Conservation (phyloP, 2,329 filamentous ascomycete species). For the Venturia pyrina region DNA sequence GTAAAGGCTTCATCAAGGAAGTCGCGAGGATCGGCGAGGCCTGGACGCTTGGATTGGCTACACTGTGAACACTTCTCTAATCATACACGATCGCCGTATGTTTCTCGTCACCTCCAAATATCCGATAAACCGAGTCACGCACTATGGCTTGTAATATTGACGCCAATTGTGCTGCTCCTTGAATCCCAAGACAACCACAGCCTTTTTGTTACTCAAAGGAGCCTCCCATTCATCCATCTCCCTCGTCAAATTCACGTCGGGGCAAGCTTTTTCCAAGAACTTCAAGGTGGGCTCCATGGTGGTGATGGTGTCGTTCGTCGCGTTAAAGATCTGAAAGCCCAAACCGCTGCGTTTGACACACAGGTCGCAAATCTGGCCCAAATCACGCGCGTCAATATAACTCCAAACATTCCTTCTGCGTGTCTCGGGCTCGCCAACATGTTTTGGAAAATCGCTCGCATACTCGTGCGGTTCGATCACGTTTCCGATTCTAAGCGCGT, state of each 20-base stretch:
- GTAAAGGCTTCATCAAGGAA: constrained; percentile 68
- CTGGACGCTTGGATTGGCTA: constrained; percentile 67
- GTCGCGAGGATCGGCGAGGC: constrained; percentile 75
- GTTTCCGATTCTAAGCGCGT: constrained; percentile 50
- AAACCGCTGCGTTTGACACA: constrained; percentile 44
- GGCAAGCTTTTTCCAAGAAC: constrained; percentile 41
- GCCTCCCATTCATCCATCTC: constrained; percentile 50
- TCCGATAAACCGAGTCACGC: neutral
- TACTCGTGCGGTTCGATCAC: constrained; percentile 55
- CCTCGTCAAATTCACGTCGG: constrained; percentile 41
- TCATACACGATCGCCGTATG: neutral
- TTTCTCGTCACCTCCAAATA: neutral
- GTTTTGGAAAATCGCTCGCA: constrained; percentile 40
- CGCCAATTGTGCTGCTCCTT: constrained; percentile 49
- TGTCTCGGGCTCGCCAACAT: constrained; percentile 39
- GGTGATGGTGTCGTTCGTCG: constrained; percentile 53
- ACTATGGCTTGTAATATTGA: constrained; percentile 33
- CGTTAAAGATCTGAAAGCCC: constrained; percentile 56
- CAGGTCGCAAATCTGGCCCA: constrained; percentile 51
- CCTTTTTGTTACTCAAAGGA: constrained; percentile 51
- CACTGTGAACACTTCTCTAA: constrained; percentile 36
- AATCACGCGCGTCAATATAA: constrained; percentile 52
- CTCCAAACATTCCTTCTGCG: constrained; percentile 51
- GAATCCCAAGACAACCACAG: constrained; percentile 48
- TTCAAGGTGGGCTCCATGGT: constrained; percentile 40